Conservation (phyloP, 2,329 filamentous ascomycete species). For the Myrmaecium sp. region DNA sequence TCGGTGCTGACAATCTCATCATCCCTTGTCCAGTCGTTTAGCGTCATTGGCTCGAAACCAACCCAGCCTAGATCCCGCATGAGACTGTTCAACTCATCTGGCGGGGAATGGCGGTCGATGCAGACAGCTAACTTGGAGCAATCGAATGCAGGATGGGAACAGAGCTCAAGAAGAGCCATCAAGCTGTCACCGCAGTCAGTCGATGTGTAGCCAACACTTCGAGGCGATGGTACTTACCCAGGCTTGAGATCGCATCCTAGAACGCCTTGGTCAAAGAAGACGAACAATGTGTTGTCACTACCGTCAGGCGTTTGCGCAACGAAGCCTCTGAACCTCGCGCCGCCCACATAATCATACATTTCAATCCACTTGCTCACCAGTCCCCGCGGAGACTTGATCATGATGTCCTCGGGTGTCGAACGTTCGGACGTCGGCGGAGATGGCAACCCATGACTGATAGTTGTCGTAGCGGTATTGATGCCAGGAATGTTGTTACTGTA, state of each 20-base stretch:
- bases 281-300: slow-evolving; percentile 60
- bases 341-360: slow-evolving; percentile 72
- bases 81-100: slow-evolving; percentile 46
- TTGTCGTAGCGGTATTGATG: no score
- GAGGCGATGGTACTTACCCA: slow-evolving; percentile 54
- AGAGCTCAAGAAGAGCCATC: slow-evolving; percentile 80
- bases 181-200: slow-evolving; percentile 35
- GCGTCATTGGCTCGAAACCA: slow-evolving; percentile 67
- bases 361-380: slow-evolving; percentile 50
- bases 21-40: slow-evolving; percentile 54
- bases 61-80: slow-evolving; percentile 84
- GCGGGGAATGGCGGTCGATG: slow-evolving; percentile 49
- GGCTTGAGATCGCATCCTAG: slow-evolving; percentile 68
- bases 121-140: slow-evolving; percentile 68
- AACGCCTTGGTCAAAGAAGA: slow-evolving; percentile 67
- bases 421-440: slow-evolving; percentile 11
- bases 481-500: slow-evolving; percentile 11
- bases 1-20: slow-evolving; percentile 51
- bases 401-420: no score
- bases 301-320: slow-evolving; percentile 54
- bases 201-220: slow-evolving; percentile 7
- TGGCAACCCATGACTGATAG: slow-evolving; percentile 16
- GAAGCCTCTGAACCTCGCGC: slow-evolving; percentile 74
- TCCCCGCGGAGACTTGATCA: slow-evolving; percentile 7
- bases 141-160: slow-evolving; percentile 50